Percentiles rank a stretch among this genome's conserved stretches.
These are phyloP conservation scores for Fusarium sp. DNA, from an alignment of 2,329 filamentous ascomycete genomes.

Conservation along the genomic window DNA sequence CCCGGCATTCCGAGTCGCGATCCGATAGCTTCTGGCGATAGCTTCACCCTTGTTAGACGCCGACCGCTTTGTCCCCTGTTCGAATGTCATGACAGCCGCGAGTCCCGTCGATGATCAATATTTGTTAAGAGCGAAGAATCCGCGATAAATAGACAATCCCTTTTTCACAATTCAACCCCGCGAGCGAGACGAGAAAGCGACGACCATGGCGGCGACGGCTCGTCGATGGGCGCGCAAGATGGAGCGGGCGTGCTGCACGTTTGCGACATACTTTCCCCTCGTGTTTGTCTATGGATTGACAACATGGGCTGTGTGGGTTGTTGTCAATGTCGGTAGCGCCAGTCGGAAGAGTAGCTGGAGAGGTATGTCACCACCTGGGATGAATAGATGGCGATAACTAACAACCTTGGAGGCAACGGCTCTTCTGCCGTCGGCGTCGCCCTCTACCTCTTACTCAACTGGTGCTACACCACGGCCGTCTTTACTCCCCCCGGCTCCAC, in stretches of 20 bases:
- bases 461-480: constrained; percentile 91
- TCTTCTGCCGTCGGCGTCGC: constrained; percentile 73
- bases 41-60: constrained; percentile 12
- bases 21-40: constrained; percentile 15
- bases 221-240: constrained; percentile 75
- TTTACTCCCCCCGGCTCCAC: constrained; percentile 89
- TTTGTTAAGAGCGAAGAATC: background rate
- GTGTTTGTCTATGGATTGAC: constrained; percentile 89
- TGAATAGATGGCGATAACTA: background rate
- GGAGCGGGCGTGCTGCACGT: constrained; percentile 86
- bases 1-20: background rate
- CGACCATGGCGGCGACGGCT: constrained; percentile 56
- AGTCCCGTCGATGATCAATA: background rate
- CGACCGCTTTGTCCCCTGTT: constrained; percentile 15
- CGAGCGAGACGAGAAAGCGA: constrained; percentile 1
- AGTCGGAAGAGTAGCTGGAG: constrained; percentile 66
- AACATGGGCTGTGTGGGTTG: constrained; percentile 94
- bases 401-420: constrained; percentile 53
- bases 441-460: constrained; percentile 84
- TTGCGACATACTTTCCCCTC: constrained; percentile 86
- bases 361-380: constrained; percentile 55
- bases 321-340: constrained; percentile 76
- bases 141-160: constrained; percentile 3
- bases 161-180: background rate
- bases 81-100: constrained; percentile 25